Base-by-base conservation (phyloP, 352 stramenopile genomes). In the Aphanomyces cochlioides region DNA sequence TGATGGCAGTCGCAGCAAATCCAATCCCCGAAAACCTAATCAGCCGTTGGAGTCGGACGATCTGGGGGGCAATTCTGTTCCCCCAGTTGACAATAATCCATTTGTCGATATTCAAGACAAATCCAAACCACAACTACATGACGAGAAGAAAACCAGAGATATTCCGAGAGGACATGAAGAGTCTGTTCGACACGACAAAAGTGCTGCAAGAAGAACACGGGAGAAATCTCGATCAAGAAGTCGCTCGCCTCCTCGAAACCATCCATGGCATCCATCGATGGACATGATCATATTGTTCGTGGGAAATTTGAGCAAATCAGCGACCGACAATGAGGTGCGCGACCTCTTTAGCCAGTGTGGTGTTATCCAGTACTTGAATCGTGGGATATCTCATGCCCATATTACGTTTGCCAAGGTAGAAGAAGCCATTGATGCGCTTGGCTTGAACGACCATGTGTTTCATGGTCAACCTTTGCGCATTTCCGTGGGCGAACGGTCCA, bases 271-370 rank as follows among this genome's bases (percentile, higher is more conserved):
- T 61, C 54, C 54, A 37, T 61, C 54, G 1, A 61, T 61, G 54
- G 54, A 61, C 6, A 61, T 61, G 54, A 45, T 28, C 21, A 37
- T 61, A 12, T 61, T 61, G n/a, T 61, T 40, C n/a, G 54, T 61
- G 5, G 21, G 54, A 28, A 61, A 61, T 37, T 15, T 61, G 5
- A 7, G n/a, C 54, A 7, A 6, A 12, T 17, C 19, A 12, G 54
- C 28, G 15, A 41, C 54, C 28, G 54, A 61, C 1, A 37, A 12
- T 7, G 54, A 37, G 10, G 15, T 61, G 15, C 54, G 21, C 5
- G 28, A 37, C 19, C n/a, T 41, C 19, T 61, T 61, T 37, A 61
- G 37, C 7, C 1, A 37, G 7, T 61, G 54, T 37, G 54, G 54
- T 37, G 15, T 45, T 12, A 6, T 61, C 6, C 54, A 37, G 15